A percentile compares a stretch with the other conserved stretches of the same genome.
Evolutionary conservation across 176 grass and related monocot species (phyloP).

Genomic region (Triticum monococcum): DNA sequence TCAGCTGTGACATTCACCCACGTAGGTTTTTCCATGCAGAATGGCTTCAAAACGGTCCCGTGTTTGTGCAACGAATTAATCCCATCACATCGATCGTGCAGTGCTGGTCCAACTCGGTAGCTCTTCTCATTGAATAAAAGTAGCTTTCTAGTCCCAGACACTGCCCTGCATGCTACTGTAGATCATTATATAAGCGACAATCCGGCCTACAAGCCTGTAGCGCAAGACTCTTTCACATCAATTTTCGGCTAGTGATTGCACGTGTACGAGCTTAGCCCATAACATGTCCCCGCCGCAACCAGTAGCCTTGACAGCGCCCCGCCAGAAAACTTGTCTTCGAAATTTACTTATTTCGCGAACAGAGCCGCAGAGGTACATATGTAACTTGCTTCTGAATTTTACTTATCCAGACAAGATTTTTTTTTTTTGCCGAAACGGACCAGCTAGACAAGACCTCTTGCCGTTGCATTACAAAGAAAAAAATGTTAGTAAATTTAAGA

Average conservation of each 20-base stretch:
- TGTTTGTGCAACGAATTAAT: background rate
- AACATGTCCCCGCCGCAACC: slow-evolving; percentile 9
- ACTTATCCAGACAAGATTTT: background rate
- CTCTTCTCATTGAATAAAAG: slow-evolving; percentile 10
- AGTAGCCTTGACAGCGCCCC: background rate
- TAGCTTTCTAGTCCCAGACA: background rate
- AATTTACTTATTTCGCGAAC: background rate
- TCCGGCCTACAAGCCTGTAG: background rate
- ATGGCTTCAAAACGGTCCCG: background rate
- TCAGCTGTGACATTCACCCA: background rate
- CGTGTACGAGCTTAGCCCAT: background rate
- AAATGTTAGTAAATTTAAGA: too few relatives aligned
- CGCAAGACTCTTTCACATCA: background rate
- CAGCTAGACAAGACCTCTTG: too few relatives aligned
- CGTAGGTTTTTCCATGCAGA: background rate
- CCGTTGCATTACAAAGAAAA: too few relatives aligned
- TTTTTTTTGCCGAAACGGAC: too few relatives aligned
- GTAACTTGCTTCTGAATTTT: background rate
- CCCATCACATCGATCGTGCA: background rate
- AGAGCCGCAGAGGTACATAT: background rate
- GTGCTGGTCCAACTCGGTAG: background rate
- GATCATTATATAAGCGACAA: background rate
- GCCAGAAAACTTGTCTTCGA: slow-evolving; percentile 23
- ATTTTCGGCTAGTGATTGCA: background rate
- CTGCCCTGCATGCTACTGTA: background rate